These are phyloP conservation scores for Puccinia triticina DNA, from an alignment of 1,284 basidiomycete genomes.

Conservation along the genomic window DNA sequence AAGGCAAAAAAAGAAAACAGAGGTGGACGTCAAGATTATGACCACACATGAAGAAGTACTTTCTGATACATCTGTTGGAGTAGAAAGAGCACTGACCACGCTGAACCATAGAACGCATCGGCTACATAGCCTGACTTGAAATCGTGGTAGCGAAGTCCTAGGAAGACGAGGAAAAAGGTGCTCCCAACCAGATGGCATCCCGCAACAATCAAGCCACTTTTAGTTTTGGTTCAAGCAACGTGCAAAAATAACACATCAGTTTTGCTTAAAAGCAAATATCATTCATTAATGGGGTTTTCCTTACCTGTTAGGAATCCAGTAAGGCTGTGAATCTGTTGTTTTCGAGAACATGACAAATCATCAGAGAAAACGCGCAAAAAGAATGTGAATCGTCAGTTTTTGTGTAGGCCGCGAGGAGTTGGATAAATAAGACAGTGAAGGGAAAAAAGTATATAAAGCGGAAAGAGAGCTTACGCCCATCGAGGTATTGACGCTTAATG, in stretches of 20 bases:
- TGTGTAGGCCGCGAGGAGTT: not conserved
- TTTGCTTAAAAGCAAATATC: no score
- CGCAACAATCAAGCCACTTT: slow-evolving; percentile 18
- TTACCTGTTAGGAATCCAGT: slow-evolving; percentile 29
- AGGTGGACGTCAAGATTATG: no score
- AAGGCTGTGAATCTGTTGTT: slow-evolving; percentile 11
- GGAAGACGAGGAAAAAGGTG: slow-evolving; percentile 18
- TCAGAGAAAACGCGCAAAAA: not conserved
- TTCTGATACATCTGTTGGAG: not conserved
- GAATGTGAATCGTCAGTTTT: no score
- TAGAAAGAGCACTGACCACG: not conserved
- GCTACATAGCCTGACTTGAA: not conserved
- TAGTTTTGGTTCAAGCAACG: not conserved
- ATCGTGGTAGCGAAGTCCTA: slow-evolving; percentile 10
- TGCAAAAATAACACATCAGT: not conserved
- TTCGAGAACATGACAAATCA: not conserved
- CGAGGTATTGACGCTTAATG: slow-evolving; percentile 7
- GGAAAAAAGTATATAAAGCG: no score
- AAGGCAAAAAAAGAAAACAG: not conserved
- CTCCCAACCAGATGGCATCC: slow-evolving; percentile 2
- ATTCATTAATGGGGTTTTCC: not conserved
- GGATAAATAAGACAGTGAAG: not conserved
- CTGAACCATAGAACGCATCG: not conserved
- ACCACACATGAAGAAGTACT: no score
- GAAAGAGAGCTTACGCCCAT: not conserved